These are phyloP conservation scores for Russula sp. DNA, from an alignment of 768 basidiomycete species.

Conservation along the genomic window DNA sequence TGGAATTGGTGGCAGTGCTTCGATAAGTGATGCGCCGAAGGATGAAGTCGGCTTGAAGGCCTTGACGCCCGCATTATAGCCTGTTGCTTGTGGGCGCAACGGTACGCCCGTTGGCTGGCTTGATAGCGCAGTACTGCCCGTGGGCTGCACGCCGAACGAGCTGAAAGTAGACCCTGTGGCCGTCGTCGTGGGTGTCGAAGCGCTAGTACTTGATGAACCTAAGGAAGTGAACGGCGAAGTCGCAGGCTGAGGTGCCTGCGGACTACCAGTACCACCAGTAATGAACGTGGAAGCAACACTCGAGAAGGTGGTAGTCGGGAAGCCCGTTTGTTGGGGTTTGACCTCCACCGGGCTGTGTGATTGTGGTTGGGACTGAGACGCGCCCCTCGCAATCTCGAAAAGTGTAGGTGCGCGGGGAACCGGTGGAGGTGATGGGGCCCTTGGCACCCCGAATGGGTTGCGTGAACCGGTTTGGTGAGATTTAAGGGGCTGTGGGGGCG, in stretches of 20 bases:
- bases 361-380: constrained; percentile 25
- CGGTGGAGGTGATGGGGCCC: constrained; percentile 52
- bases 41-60: constrained; percentile 54
- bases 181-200: constrained; percentile 34
- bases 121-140: constrained; percentile 43
- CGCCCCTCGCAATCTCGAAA: constrained; percentile 52
- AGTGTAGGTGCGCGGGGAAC: constrained; percentile 78
- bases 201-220: constrained; percentile 5
- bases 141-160: constrained; percentile 50
- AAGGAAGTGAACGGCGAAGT: constrained; percentile 30
- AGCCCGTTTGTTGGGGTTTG: constrained; percentile 30
- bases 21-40: constrained; percentile 52
- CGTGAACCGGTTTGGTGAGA: constrained; percentile 91
- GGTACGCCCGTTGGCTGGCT: constrained; percentile 34
- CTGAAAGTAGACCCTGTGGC: constrained; percentile 47
- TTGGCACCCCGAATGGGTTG: constrained; percentile 89
- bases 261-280: constrained; percentile 40
- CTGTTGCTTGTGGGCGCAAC: constrained; percentile 44
- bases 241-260: constrained; percentile 20
- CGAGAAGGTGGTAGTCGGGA: constrained; percentile 45
- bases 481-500: constrained; percentile 61
- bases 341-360: constrained; percentile 11
- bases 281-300: constrained; percentile 74
- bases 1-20: constrained; percentile 63
- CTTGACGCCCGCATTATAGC: constrained; percentile 48